These are phyloP conservation scores for Mycena galopus DNA, from an alignment of 768 basidiomycete species.

Conservation along the genomic window DNA sequence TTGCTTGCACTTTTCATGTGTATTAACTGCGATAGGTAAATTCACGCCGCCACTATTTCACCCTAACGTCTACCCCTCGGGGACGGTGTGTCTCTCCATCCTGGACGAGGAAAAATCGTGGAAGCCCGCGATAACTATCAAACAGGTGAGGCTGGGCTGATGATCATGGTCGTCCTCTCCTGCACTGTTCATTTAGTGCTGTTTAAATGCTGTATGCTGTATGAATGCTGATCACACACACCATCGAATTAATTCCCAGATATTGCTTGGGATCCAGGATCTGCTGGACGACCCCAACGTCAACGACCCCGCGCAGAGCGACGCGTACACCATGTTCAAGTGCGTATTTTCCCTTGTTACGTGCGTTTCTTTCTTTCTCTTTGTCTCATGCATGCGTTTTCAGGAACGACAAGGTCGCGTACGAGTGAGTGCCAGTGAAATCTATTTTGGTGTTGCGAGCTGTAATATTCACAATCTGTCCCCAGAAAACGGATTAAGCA, in stretches of 20 bases:
- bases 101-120: slow-evolving; percentile 98
- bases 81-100: slow-evolving; percentile 97
- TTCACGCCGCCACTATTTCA: slow-evolving; percentile 96
- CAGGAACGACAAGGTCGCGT: slow-evolving; percentile 94
- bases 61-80: slow-evolving; percentile 98
- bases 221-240: no score
- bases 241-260: slow-evolving; percentile 66
- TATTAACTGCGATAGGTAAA: slow-evolving; percentile 77
- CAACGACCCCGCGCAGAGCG: slow-evolving; percentile 97
- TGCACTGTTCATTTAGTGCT: no score
- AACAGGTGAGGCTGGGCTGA: slow-evolving; percentile 93
- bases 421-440: slow-evolving; percentile 89
- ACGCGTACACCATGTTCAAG: slow-evolving; percentile 99
- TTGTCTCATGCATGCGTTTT: slow-evolving; percentile 24
- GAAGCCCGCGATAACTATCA: slow-evolving; percentile 99
- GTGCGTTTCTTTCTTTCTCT: slow-evolving; percentile 13
- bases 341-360: slow-evolving; percentile 58
- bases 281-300: slow-evolving; percentile 96
- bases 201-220: no score
- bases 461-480: slow-evolving; percentile 14
- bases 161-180: no score
- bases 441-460: slow-evolving; percentile 4
- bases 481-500: slow-evolving; percentile 80
- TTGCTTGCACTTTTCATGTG: background rate
- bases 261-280: slow-evolving; percentile 96